Percentiles rank a stretch among this genome's conserved stretches.
These are phyloP conservation scores for Aureobasidium uvarum DNA, from an alignment of 2,329 filamentous ascomycete genomes.

Conservation along the genomic window DNA sequence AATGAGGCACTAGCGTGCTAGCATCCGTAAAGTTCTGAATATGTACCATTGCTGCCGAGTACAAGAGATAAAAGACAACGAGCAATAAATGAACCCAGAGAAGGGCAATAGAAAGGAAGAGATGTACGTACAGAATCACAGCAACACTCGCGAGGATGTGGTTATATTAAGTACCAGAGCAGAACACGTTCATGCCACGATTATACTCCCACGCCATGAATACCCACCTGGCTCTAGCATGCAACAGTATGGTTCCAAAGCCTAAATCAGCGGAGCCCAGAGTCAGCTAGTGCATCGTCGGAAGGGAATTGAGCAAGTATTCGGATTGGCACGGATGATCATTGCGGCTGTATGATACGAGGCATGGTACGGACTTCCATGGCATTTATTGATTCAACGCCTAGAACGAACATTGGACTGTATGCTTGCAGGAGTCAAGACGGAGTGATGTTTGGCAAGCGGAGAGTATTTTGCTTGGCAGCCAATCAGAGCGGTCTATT, in stretches of 20 bases:
- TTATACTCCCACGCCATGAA: not conserved
- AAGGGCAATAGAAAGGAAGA: not conserved
- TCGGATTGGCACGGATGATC: not conserved
- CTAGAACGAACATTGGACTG: not conserved
- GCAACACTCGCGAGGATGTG: not conserved
- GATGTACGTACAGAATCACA: not conserved
- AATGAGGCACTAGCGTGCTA: constrained; percentile 44
- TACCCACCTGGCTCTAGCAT: not conserved
- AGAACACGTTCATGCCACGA: not conserved
- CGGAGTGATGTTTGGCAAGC: constrained; percentile 5
- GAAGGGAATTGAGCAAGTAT: constrained; percentile 6
- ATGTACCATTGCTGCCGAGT: constrained; percentile 1
- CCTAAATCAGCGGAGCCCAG: not conserved
- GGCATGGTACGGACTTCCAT: not conserved
- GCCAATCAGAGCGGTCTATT: not conserved
- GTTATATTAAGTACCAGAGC: not conserved
- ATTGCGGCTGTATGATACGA: not conserved
- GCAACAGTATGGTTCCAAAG: not conserved
- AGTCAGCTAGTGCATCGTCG: not conserved
- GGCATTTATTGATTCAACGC: not conserved
- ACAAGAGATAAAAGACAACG: not conserved
- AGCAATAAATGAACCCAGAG: not conserved
- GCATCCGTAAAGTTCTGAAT: constrained; percentile 37
- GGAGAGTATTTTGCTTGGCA: not conserved
- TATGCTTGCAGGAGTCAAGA: not conserved